These are phyloP conservation scores for Leucocoprinus leucothites DNA, from an alignment of 768 basidiomycete species.

Conservation along the genomic window DNA sequence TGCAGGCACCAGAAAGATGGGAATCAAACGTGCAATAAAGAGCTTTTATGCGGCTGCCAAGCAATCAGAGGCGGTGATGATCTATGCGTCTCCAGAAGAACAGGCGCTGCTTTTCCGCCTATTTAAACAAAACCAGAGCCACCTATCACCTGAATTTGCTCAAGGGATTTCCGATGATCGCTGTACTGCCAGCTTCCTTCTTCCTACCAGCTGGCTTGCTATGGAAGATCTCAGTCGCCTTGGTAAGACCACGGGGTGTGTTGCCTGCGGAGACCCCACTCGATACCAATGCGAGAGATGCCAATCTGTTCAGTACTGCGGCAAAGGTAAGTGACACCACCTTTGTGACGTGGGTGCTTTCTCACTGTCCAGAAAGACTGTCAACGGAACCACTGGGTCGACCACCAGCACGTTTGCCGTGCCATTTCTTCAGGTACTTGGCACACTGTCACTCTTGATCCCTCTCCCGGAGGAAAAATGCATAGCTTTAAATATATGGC, in stretches of 20 bases:
- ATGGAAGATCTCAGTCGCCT: constrained; percentile 32
- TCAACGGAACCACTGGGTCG: constrained; percentile 37
- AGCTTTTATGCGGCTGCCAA: constrained; percentile 9
- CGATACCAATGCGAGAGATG: constrained; percentile 32
- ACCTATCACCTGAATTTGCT: constrained; percentile 22
- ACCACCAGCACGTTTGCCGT: constrained; percentile 33
- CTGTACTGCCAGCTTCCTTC: constrained; percentile 25
- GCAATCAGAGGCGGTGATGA: background rate
- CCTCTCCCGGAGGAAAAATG: background rate
- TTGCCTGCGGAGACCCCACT: constrained; percentile 33
- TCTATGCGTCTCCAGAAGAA: constrained; percentile 15
- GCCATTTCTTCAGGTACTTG: constrained; percentile 37
- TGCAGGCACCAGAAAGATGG: constrained; percentile 13
- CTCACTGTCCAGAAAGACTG: constrained; percentile 26
- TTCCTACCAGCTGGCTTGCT: constrained; percentile 34
- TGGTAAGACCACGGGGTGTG: constrained; percentile 31
- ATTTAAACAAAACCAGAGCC: constrained; percentile 28
- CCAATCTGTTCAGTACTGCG: constrained; percentile 32
- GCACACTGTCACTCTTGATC: constrained; percentile 25
- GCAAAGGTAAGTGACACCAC: constrained; percentile 23
- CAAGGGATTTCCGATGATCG: background rate
- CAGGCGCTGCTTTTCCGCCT: constrained; percentile 27
- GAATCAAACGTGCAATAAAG: constrained; percentile 15
- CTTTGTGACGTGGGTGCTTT: background rate
- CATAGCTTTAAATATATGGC: background rate